These are phyloP conservation scores for Vigna hirtella DNA, from an alignment of 306 rosid species.

Conservation along the genomic window DNA sequence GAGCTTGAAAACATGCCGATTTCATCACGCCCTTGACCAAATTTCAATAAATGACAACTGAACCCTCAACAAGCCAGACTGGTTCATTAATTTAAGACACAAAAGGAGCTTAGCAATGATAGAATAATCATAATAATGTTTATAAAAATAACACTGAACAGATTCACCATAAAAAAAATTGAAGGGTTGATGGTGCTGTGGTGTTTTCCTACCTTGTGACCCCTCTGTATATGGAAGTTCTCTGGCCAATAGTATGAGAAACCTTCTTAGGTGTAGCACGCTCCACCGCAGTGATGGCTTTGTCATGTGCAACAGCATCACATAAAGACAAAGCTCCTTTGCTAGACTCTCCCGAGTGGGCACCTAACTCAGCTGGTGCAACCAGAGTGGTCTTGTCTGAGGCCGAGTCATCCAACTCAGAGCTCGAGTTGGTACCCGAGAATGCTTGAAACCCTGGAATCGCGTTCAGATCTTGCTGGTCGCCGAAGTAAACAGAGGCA, in stretches of 20 bases:
- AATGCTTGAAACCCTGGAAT: slow-evolving; percentile 63
- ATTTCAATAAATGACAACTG: neutral
- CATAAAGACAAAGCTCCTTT: slow-evolving; percentile 58
- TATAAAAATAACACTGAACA: neutral
- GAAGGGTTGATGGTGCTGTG: neutral
- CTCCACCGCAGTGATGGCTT: slow-evolving; percentile 47
- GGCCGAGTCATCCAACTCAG: slow-evolving; percentile 75
- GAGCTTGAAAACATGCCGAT: neutral
- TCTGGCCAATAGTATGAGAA: slow-evolving; percentile 67
- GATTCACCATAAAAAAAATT: neutral
- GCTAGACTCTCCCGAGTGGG: slow-evolving; percentile 61
- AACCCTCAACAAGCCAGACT: neutral
- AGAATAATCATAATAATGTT: neutral
- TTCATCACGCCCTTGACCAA: slow-evolving; percentile 2
- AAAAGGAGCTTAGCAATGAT: neutral
- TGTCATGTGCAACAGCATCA: slow-evolving; percentile 33
- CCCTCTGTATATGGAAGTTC: slow-evolving; percentile 91
- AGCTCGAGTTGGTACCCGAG: slow-evolving; percentile 74
- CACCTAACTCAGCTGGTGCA: slow-evolving; percentile 48
- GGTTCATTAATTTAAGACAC: neutral
- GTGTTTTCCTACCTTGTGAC: slow-evolving; percentile 66
- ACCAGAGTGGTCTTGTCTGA: slow-evolving; percentile 51
- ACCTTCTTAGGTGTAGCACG: slow-evolving; percentile 54
- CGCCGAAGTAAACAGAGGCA: slow-evolving; percentile 52
- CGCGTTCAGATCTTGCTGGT: slow-evolving; percentile 66